Evolutionary conservation across 441 rosid species (phyloP).

Genomic region (Corymbia citriodora): DNA sequence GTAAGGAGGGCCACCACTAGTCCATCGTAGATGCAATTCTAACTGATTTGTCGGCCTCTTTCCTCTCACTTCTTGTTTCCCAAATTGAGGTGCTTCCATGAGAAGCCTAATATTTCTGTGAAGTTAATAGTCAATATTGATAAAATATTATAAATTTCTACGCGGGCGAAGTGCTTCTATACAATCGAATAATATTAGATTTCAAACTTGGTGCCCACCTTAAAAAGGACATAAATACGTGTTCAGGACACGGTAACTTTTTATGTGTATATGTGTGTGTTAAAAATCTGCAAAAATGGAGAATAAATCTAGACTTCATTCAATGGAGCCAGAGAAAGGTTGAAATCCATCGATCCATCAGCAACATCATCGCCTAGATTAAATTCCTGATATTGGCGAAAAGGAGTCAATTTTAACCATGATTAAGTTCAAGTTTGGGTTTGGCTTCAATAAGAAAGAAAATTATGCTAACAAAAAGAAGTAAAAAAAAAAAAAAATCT

Average conservation of each 20-base stretch:
- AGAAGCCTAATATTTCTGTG: no score
- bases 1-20: no score
- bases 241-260: neutral
- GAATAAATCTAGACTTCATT: neutral
- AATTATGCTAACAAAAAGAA: neutral
- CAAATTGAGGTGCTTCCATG: no score
- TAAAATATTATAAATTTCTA: no score
- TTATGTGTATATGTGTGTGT: neutral
- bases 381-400: neutral
- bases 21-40: no score
- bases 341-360: neutral
- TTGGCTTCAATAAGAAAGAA: neutral
- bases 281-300: neutral
- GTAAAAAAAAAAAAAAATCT: rapidly evolving
- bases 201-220: neutral
- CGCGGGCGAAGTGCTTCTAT: neutral
- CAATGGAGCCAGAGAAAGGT: neutral
- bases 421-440: neutral
- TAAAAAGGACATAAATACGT: neutral
- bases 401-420: neutral
- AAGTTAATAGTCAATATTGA: no score
- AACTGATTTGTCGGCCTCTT: no score
- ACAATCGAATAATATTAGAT: neutral
- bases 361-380: neutral
- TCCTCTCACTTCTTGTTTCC: no score